phyloP scores from a whole-genome alignment of 2,329 filamentous ascomycete species.

The Alternaria postmessia region DNA sequence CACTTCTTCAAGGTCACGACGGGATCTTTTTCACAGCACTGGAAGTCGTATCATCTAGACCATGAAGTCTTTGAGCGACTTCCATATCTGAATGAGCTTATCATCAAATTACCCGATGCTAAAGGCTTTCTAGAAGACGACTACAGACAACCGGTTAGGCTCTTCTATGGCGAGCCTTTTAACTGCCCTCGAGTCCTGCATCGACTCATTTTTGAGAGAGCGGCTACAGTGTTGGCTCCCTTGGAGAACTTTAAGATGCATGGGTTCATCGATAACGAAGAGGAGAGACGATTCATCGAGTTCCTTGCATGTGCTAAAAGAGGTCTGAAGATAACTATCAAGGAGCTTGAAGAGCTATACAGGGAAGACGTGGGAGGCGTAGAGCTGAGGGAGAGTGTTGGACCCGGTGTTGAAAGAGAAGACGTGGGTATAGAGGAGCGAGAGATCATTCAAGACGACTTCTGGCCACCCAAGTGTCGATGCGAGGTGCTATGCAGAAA shows the following conservation, averaged over 20 bases:
- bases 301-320: constrained; percentile 6
- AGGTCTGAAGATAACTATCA: constrained; percentile 14
- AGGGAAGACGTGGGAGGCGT: constrained; percentile 27
- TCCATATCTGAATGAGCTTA: constrained; percentile 31
- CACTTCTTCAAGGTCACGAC: constrained; percentile 40
- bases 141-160: constrained; percentile 4
- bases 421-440: background rate
- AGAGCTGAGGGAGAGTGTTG: constrained; percentile 11
- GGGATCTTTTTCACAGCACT: constrained; percentile 20
- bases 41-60: background rate
- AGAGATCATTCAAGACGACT: background rate
- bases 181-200: constrained; percentile 35
- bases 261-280: constrained; percentile 32
- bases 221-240: constrained; percentile 23
- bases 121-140: constrained; percentile 16
- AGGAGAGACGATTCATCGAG: constrained; percentile 19
- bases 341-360: constrained; percentile 26
- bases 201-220: constrained; percentile 36
- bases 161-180: constrained; percentile 27
- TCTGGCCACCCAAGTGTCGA: constrained; percentile 28
- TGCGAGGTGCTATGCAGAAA: constrained; percentile 19
- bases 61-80: constrained; percentile 33
- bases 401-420: background rate
- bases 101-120: constrained; percentile 25
- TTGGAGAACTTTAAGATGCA: constrained; percentile 19